Evolutionary conservation across 2,329 filamentous ascomycete genomes (phyloP), one percentile per base, ranked within the genome.

Genomic region (Alternaria ethzedia): DNA sequence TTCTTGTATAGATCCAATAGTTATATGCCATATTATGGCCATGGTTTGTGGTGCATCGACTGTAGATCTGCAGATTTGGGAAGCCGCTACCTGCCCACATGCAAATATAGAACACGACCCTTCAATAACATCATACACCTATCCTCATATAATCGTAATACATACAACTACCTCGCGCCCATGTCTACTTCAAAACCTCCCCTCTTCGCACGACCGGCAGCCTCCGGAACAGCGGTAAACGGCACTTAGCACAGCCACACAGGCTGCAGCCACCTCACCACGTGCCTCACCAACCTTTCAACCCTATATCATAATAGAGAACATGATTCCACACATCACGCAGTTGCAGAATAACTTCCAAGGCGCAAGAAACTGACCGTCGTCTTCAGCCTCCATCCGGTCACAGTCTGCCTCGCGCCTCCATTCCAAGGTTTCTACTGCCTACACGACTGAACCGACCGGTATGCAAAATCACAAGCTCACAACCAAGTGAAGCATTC

Each of bases 221-320:
- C 44, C 45, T 51, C 59, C 63, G 56, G 51, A 65, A 59, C 8
- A 57, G 63, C 63, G 63, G 63, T 65, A 63, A 64, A 57, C 46
- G 44, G 41, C 44, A 49, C 54, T 32, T 21, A 36, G 17, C 54
- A 57, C 54, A 26, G 54, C 54, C 54, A 57, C 54, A 41, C 12
- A 5, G 12, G 12, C 54, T 47, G 54, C 54, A 54, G 52, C 52
- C 52, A 54, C 51, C 17, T 51, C 20, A 28, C 17, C 49, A 55
- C 43, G 43, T 26, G 59, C 52, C 51, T 46, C 57, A 36, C 41
- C 28, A 57, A 44, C 21, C 15, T 36, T n/a, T 25, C 26, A 17
- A 9, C 44, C 10, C 44, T 32, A 9, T 13, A 57, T 26, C 20
- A 21, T 10, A 51, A 30, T 20, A 17, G 20, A 46, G 57, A 26